Percentiles rank a stretch among this genome's conserved stretches.
Evolutionary conservation across 805 yeast genomes (phyloP).

Genomic region (Suhomyces canberraensis): DNA sequence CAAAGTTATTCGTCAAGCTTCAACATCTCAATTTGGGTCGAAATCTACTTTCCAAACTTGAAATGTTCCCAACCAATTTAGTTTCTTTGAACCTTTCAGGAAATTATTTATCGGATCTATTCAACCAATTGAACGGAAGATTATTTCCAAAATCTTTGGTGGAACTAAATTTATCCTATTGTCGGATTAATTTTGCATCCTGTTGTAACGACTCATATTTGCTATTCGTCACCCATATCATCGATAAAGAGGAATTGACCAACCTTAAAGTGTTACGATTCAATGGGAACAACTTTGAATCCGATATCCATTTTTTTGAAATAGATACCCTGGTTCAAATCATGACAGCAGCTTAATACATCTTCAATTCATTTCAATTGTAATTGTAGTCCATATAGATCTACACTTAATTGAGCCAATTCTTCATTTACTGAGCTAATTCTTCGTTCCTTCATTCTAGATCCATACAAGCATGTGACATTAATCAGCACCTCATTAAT

Average conservation of each 20-base stretch:
- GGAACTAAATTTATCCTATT: slow-evolving; percentile 15
- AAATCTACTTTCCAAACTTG: slow-evolving; percentile 17
- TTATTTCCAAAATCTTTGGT: slow-evolving; percentile 11
- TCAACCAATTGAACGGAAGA: slow-evolving; percentile 3
- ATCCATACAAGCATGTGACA: no score
- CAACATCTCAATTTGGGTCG: slow-evolving; percentile 21
- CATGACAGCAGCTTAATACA: no score
- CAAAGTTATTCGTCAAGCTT: slow-evolving; percentile 11
- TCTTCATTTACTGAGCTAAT: no score
- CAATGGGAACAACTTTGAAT: background rate
- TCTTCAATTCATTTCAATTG: no score
- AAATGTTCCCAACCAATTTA: slow-evolving; percentile 13
- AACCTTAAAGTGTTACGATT: background rate
- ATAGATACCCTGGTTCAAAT: no score
- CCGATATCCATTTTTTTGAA: no score
- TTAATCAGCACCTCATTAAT: no score
- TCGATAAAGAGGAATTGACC: background rate
- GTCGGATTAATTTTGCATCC: slow-evolving; percentile 9
- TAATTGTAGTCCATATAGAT: no score
- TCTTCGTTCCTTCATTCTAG: no score
- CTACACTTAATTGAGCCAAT: no score
- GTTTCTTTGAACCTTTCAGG: slow-evolving; percentile 19
- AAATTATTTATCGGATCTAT: slow-evolving; percentile 14
- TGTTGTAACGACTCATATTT: background rate
- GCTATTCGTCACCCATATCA: background rate